Evolutionary conservation across 805 yeast genomes (phyloP).

Genomic region (Saturnispora silvae): DNA sequence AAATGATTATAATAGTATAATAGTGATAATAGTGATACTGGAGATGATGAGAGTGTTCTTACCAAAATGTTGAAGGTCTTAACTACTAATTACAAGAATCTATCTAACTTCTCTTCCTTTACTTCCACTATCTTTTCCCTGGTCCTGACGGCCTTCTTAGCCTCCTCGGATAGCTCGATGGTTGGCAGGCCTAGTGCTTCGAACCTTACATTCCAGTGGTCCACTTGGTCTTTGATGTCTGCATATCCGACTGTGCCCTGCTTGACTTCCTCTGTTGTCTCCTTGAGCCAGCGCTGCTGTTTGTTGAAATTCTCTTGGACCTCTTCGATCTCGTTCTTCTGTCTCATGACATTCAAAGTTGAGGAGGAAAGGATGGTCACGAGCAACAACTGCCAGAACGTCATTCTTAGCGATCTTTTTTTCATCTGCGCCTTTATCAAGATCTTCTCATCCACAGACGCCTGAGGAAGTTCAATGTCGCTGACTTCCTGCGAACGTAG

Average conservation of each 20-base stretch:
- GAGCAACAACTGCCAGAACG: conserved; percentile 24
- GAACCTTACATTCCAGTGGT: conserved; percentile 33
- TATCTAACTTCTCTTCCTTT: conserved; percentile 11
- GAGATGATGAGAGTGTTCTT: too few species aligned
- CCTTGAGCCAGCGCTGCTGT: conserved; percentile 28
- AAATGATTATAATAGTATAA: conserved; percentile 4
- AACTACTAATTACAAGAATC: conserved; percentile 12
- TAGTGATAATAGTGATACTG: background rate
- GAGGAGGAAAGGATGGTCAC: conserved; percentile 28
- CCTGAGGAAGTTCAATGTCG: conserved; percentile 13
- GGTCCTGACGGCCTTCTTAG: background rate
- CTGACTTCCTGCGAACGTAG: conserved; percentile 11
- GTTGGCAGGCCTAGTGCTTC: conserved; percentile 19
- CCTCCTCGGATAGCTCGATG: conserved; percentile 5
- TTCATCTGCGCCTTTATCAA: conserved; percentile 17
- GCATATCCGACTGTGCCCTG: conserved; percentile 18
- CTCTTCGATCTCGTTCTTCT: conserved; percentile 33
- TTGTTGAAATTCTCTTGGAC: conserved; percentile 30
- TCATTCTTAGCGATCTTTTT: conserved; percentile 24
- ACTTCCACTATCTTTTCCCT: background rate
- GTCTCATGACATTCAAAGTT: conserved; percentile 38
- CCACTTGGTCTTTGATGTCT: conserved; percentile 33
- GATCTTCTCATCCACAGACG: conserved; percentile 15
- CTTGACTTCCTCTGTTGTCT: conserved; percentile 14
- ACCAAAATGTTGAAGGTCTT: too few species aligned